Conservation (phyloP, 2,329 filamentous ascomycete genomes). For the Claviceps lovelessii region DNA sequence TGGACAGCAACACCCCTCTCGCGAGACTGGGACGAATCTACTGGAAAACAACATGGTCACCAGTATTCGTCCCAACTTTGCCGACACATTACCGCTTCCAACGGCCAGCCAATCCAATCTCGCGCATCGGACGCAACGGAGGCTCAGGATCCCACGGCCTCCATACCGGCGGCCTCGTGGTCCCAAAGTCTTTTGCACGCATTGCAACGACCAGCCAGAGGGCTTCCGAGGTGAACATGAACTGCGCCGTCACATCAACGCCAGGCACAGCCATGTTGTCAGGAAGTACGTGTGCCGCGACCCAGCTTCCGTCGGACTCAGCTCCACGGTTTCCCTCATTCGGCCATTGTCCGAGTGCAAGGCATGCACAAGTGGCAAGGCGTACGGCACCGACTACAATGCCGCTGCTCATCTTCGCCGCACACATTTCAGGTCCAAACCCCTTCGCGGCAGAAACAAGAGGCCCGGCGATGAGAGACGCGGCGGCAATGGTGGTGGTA, state of each 20-base stretch:
- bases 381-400: conserved; percentile 88
- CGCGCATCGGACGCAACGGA: conserved; percentile 24
- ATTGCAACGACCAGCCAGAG: conserved; percentile 57
- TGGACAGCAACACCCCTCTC: conserved; percentile 31
- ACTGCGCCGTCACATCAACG: conserved; percentile 50
- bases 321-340: conserved; percentile 34
- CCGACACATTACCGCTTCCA: conserved; percentile 5
- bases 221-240: conserved; percentile 84
- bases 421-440: conserved; percentile 66
- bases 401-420: conserved; percentile 80
- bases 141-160: conserved; percentile 28
- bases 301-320: conserved; percentile 27
- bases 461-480: conserved; percentile 30
- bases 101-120: conserved; percentile 6
- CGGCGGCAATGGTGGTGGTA: conserved; percentile 38
- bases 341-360: conserved; percentile 68
- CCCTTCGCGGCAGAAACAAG: conserved; percentile 30
- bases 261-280: conserved; percentile 45
- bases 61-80: conserved; percentile 32
- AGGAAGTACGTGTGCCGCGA: conserved; percentile 47
- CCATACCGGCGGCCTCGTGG: conserved; percentile 49
- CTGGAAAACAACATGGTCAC: conserved; percentile 26
- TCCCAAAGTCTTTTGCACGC: conserved; percentile 54
- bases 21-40: conserved; percentile 32
- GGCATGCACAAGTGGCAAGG: conserved; percentile 60